Percentiles rank a stretch among this genome's conserved stretches.
Conservation (phyloP, 2,329 filamentous ascomycete genomes). For the Zymoseptoria ardabiliae region DNA sequence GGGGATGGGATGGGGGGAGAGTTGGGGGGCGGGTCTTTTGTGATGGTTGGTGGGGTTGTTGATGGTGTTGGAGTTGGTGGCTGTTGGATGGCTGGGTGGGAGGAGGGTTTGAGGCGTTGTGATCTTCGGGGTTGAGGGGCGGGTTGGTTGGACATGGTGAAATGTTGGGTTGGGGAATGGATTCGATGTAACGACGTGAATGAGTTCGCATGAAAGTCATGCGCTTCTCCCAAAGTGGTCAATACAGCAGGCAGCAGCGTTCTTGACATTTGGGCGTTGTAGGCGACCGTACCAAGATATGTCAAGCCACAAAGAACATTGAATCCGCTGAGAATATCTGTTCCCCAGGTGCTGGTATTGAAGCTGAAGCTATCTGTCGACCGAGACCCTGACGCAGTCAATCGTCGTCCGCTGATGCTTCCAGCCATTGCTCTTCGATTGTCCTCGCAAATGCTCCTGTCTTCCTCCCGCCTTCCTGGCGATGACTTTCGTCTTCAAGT, state of each 20-base stretch:
- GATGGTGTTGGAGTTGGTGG: background rate
- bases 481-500: too few species aligned
- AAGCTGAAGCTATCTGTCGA: background rate
- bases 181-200: too few species aligned
- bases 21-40: too few species aligned
- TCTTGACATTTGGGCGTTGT: background rate
- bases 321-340: too few species aligned
- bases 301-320: too few species aligned
- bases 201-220: too few species aligned
- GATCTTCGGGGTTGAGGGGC: background rate
- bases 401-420: background rate
- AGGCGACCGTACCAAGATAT: background rate
- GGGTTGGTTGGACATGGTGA: background rate
- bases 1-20: background rate
- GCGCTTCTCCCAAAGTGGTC: background rate
- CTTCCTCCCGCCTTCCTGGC: too few species aligned
- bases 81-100: too few species aligned
- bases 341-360: background rate
- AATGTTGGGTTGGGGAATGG: too few species aligned
- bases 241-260: background rate
- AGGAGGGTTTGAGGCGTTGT: background rate
- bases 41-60: background rate
- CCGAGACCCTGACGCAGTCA: background rate
- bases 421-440: too few species aligned
- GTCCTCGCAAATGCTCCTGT: too few species aligned